Evolutionary conservation across 1,284 basidiomycete species (phyloP), one percentile per base, ranked within the genome.

Genomic region (Kwoniella shivajii): DNA sequence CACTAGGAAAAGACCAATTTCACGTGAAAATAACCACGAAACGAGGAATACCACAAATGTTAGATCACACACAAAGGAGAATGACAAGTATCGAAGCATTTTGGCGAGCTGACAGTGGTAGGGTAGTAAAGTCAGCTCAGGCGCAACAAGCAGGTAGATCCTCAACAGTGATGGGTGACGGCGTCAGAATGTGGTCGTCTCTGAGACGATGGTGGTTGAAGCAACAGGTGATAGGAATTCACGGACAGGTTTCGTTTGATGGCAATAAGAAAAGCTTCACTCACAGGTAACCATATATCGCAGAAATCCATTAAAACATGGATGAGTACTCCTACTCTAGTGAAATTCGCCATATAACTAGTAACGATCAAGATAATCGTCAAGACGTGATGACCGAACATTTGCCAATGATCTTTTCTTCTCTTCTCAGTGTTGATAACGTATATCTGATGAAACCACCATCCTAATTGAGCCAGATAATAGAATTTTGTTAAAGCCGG

Each of bases 351-450:
- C 53, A 83, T 82, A 78, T 96, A 99, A 72, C 89, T 92, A 29
- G 81, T 73, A 31, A 82, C 75, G 79, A 97, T 86, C 62, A 99
- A 84, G 37, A 82, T 75, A 56, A 94, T 84, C 18, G 93, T 95
- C 68, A 98, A 88, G 68, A 96, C 75, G 77, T 99, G 95, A 80
- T 99, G 95, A 29, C 86, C 81, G 82, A 97, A 89, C 95, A 98
- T 99, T 78, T 97, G 93, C 75, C 82, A 82, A 76, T 96, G 91
- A 77, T 99, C 95, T 72, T 92, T 93, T 55, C 95, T 84, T 52
- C 86, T 83, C 45, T 88, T 92, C 78, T 99, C 95, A n/a, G 92
- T 87, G 75, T 97, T 89, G 74, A 99, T 84, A 54, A 95, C 88
- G 60, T 97, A 82, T 18, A 96, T 81, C 78, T 95, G 92, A 72